phyloP scores from a whole-genome alignment of 768 basidiomycete genomes.

The Suillus subluteus region DNA sequence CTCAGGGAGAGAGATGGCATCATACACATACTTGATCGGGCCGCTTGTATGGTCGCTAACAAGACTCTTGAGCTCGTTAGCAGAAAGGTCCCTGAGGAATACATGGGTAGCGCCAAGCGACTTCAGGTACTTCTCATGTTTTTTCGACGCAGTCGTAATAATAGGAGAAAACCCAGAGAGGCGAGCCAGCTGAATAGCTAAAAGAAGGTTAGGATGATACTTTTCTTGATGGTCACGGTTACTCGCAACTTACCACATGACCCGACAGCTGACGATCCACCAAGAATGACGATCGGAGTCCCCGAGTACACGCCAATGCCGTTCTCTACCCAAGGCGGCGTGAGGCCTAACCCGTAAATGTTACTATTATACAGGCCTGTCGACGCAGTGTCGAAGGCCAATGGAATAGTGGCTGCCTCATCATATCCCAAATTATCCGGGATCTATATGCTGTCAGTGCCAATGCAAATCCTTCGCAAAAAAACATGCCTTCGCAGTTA shows the following conservation, averaged over 20 bases:
- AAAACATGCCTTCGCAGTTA: conserved; percentile 39
- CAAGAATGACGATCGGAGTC: conserved; percentile 48
- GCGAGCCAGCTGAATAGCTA: conserved; percentile 45
- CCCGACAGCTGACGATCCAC: conserved; percentile 54
- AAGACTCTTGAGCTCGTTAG: conserved; percentile 18
- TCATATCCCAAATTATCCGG: conserved; percentile 48
- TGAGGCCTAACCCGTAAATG: conserved; percentile 42
- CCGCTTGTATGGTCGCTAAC: conserved; percentile 30
- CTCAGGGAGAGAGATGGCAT: conserved; percentile 34
- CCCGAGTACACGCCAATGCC: conserved; percentile 42
- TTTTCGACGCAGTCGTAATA: conserved; percentile 41
- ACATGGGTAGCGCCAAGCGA: conserved; percentile 45
- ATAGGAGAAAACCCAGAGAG: conserved; percentile 45
- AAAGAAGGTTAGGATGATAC: background rate
- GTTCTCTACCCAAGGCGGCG: conserved; percentile 37
- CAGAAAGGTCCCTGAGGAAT: conserved; percentile 34
- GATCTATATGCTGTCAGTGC: conserved; percentile 35
- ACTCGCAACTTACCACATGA: conserved; percentile 41
- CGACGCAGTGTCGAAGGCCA: conserved; percentile 49
- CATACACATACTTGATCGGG: conserved; percentile 29
- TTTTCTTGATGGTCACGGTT: conserved; percentile 8
- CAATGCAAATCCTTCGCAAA: conserved; percentile 8
- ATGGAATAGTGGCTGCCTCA: conserved; percentile 49
- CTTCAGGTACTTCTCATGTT: conserved; percentile 35
- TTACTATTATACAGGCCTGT: conserved; percentile 46